Base-by-base conservation (phyloP, 768 basidiomycete genomes). In the Kwoniella bestiolae region DNA sequence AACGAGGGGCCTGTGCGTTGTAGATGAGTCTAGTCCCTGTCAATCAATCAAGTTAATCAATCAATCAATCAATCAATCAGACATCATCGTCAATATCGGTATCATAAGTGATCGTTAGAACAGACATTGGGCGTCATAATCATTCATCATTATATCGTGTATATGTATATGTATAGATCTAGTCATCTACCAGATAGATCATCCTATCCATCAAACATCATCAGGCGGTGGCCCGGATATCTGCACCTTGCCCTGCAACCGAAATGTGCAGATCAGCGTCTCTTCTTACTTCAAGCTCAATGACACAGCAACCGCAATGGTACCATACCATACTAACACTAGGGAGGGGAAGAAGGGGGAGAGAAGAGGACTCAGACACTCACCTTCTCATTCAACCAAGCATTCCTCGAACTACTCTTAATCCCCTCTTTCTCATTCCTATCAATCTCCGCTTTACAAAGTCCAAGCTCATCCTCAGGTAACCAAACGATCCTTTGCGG, bases 401-500 rank as follows among this genome's bases (percentile, higher is more conserved):
- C 89, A 56, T 85, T 83, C 63, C 81, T 76, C 35, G 78, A 79
- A 28, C 84, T 85, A 23, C 84, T 86, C 65, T 82, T 75, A 29
- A 92, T 85, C 2, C 87, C 88, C 4, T 76, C 80, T 29, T 83
- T 84, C 66, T 72, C 76, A 77, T 88, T 88, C 67, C 81, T 86
- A 66, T 82, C 77, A 69, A 85, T 87, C 82, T 91, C 91, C 62
- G 84, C 86, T 32, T 76, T 74, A 66, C 86, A 86, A 38, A 83
- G 81, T 0, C 84, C 86, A 59, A 92, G 74, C 8, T 88, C 88
- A 77, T 98, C 95, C 41, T 82, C 81, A 23, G 95, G 91, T 59
- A 97, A 80, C 95, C 95, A 98, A 32, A 97, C 83, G 4, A 87
- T 84, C 67, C 88, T 85, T 81, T 93, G 91, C 51, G 90, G 87